A percentile compares a stretch with the other conserved stretches of the same genome.
Conservation (phyloP, 2,329 filamentous ascomycete genomes). For the Aspergillus costaricaensis region DNA sequence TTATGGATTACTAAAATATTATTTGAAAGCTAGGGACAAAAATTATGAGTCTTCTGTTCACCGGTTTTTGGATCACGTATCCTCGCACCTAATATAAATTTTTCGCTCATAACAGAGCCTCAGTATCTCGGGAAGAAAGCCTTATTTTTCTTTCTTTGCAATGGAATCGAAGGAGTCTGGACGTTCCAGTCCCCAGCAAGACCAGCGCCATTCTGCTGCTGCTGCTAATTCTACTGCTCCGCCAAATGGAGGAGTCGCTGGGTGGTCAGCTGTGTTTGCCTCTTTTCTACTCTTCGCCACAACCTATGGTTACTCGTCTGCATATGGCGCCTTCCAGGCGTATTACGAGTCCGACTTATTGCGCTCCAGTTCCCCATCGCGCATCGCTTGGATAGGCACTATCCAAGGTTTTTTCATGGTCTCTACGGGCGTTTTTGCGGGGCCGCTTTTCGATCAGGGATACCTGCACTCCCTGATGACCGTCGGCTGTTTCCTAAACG, state of each 20-base stretch:
- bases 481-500: constrained; percentile 41
- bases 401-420: constrained; percentile 48
- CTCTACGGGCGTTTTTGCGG: constrained; percentile 45
- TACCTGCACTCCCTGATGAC: constrained; percentile 41
- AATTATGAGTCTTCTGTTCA: too few relatives aligned
- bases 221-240: neutral
- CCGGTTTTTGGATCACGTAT: too few relatives aligned
- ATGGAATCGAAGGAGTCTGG: too few relatives aligned
- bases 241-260: constrained; percentile 23
- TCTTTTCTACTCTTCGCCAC: constrained; percentile 25
- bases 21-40: too few relatives aligned
- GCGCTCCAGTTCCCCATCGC: constrained; percentile 30
- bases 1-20: too few relatives aligned
- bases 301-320: constrained; percentile 23
- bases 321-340: constrained; percentile 29
- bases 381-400: constrained; percentile 49
- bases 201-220: too few relatives aligned
- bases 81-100: too few relatives aligned
- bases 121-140: too few relatives aligned
- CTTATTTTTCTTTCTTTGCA: too few relatives aligned
- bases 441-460: constrained; percentile 49
- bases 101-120: too few relatives aligned
- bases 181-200: too few relatives aligned
- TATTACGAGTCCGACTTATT: constrained; percentile 26
- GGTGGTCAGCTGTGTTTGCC: constrained; percentile 24